These are phyloP conservation scores for Iris pallida DNA, from an alignment of 116 monocot genomes.

Conservation along the genomic window DNA sequence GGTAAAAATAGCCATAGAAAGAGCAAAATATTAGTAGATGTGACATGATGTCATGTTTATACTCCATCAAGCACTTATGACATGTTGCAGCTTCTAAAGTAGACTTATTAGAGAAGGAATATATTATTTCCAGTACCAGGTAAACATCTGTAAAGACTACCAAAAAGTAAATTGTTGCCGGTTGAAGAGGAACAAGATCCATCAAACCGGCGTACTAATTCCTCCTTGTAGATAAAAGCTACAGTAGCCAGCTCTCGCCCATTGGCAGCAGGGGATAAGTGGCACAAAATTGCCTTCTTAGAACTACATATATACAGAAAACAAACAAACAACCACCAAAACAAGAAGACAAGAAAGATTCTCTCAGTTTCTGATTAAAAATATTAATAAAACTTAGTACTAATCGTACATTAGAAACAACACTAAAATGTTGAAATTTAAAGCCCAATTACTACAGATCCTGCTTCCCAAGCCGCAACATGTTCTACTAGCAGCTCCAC, in stretches of 20 bases:
- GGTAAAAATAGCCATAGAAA: slow-evolving; percentile 12
- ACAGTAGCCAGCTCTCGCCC: slow-evolving; percentile 68
- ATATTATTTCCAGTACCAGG: not conserved
- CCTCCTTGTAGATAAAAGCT: slow-evolving; percentile 67
- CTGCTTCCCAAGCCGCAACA: too few species aligned
- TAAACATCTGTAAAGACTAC: slow-evolving; percentile 26
- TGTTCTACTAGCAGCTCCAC: too few species aligned
- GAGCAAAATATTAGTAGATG: not conserved
- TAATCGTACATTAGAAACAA: too few species aligned
- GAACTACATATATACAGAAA: slow-evolving; percentile 59
- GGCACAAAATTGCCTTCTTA: slow-evolving; percentile 76
- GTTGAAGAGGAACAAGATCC: slow-evolving; percentile 77
- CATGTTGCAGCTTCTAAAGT: not conserved
- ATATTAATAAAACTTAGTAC: too few species aligned
- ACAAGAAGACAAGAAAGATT: slow-evolving; percentile 57
- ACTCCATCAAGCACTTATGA: not conserved
- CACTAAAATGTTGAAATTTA: too few species aligned
- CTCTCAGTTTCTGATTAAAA: not conserved
- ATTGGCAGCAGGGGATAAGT: slow-evolving; percentile 49
- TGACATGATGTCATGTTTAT: not conserved
- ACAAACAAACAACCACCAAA: slow-evolving; percentile 70
- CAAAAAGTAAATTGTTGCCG: slow-evolving; percentile 38
- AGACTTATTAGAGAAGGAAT: not conserved
- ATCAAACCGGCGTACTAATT: slow-evolving; percentile 60
- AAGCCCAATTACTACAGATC: too few species aligned